Base-by-base conservation (phyloP, 1,284 basidiomycete species). In the Vanrija pseudolonga region DNA sequence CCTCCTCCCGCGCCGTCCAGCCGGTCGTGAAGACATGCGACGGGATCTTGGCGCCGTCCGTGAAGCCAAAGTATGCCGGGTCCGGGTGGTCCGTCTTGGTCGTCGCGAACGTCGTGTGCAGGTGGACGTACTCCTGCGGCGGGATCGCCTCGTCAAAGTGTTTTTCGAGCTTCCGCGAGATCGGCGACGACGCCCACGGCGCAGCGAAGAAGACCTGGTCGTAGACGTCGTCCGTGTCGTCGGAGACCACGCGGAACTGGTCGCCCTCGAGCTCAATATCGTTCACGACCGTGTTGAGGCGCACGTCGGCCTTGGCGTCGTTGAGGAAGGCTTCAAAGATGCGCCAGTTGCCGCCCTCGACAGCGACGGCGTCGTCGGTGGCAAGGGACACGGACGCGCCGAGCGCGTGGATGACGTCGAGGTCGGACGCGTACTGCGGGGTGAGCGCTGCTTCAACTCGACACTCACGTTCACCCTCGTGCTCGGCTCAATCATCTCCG, bases 41-140 rank as follows among this genome's bases (percentile, higher is more conserved):
- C 0, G 93, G 89, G 5, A 87, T 77, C 24, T 70, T 70, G 2
- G 78, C 69, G 11, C 72, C 73, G 0, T 77, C 59, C 6, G 80
- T 65, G 19, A 86, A 76, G 26, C 81, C 82, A 72, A 98, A 94
- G 76, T 92, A 93, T 5, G 77, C 74, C 0, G 89, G 79, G 58
- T 84, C 80, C 3, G 88, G 81, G 4, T 76, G 74, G 3, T 83
- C 73, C 1, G 85, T 79, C 4, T 84, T 86, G 1, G 95, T 98
- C 14, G 87, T 82, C 45, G 98, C 79, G 17, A 95, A 81, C 7
- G 95, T 96, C 47, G 96, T 92, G 69, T 96, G 89, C 4, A 98
- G 83, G 57, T 82, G 83, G 26, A 93, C 83, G 68, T 95, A 97
- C 14, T 84, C 82, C 61, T 88, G 85, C 19, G 53, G 64, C 60